These are phyloP conservation scores for Beta lomatogona DNA, from an alignment of 179 eudicot genomes.

Conservation along the genomic window DNA sequence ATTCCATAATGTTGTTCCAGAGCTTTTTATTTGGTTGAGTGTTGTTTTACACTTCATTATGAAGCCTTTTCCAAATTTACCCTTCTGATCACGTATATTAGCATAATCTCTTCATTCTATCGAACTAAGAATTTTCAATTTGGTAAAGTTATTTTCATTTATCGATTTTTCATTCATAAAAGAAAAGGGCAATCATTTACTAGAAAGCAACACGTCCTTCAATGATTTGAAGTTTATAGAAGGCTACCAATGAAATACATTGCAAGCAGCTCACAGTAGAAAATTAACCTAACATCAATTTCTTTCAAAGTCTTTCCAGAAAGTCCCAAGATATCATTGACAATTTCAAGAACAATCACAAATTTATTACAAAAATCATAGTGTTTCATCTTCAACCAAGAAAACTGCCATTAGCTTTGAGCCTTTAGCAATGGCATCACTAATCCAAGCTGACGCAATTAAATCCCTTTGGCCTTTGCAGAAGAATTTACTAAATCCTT, in stretches of 20 bases:
- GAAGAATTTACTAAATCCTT: neutral
- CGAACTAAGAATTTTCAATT: neutral
- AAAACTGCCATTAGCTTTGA: neutral
- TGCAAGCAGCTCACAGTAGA: neutral
- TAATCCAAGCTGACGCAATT: slow-evolving; percentile 6
- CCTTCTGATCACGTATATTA: too few relatives aligned
- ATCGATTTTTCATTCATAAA: neutral
- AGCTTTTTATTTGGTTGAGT: too few relatives aligned
- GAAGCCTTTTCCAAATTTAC: too few relatives aligned
- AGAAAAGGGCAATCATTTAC: neutral
- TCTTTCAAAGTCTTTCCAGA: neutral
- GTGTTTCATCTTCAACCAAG: neutral
- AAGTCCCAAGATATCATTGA: neutral
- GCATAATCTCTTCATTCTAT: too few relatives aligned
- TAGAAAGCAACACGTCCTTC: neutral
- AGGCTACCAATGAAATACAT: neutral
- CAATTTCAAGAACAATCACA: neutral
- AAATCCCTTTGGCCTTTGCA: neutral
- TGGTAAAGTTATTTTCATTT: neutral
- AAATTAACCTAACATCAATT: neutral
- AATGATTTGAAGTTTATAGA: neutral
- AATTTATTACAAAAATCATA: neutral
- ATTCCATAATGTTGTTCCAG: too few relatives aligned
- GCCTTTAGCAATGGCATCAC: neutral
- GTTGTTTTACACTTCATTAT: too few relatives aligned